These are phyloP conservation scores for Discostella stelligera DNA, from an alignment of 352 stramenopile species.

Conservation along the genomic window DNA sequence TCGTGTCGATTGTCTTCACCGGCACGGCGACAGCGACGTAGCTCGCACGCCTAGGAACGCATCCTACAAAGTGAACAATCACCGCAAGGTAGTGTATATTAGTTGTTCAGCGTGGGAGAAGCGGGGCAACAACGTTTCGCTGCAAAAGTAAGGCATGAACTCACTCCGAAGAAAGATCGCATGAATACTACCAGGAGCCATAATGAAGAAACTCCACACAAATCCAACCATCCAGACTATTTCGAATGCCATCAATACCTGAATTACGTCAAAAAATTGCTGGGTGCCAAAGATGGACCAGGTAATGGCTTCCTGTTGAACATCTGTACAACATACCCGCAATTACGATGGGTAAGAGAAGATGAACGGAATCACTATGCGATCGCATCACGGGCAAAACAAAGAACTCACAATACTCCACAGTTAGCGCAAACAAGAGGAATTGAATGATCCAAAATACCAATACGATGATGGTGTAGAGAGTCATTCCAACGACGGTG, in stretches of 20 bases:
- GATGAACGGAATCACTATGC: not conserved
- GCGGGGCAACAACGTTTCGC: not conserved
- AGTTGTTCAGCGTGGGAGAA: not conserved
- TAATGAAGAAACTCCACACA: slow-evolving; percentile 49
- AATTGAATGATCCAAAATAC: slow-evolving; percentile 36
- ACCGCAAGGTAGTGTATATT: not conserved
- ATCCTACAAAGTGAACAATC: slow-evolving; percentile 2
- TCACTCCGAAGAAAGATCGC: slow-evolving; percentile 41
- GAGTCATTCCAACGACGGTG: slow-evolving; percentile 39
- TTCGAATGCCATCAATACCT: slow-evolving; percentile 56
- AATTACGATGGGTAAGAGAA: not conserved
- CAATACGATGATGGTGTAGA: slow-evolving; percentile 45
- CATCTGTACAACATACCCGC: slow-evolving; percentile 21
- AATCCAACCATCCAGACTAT: slow-evolving; percentile 59
- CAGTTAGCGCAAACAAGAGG: slow-evolving; percentile 40
- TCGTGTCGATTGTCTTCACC: slow-evolving; percentile 1
- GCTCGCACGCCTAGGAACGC: slow-evolving; percentile 16
- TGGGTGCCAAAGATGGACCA: slow-evolving; percentile 11
- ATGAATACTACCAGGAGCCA: slow-evolving; percentile 37
- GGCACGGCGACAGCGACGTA: slow-evolving; percentile 38
- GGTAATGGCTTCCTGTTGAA: slow-evolving; percentile 48
- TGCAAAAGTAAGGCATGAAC: not conserved
- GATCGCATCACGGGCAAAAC: not conserved
- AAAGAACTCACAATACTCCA: slow-evolving; percentile 38
- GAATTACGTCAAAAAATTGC: slow-evolving; percentile 52